Evolutionary conservation across 2,329 filamentous ascomycete genomes (phyloP), one percentile per base, ranked within the genome.

Genomic region (Nannizzia gypsea): DNA sequence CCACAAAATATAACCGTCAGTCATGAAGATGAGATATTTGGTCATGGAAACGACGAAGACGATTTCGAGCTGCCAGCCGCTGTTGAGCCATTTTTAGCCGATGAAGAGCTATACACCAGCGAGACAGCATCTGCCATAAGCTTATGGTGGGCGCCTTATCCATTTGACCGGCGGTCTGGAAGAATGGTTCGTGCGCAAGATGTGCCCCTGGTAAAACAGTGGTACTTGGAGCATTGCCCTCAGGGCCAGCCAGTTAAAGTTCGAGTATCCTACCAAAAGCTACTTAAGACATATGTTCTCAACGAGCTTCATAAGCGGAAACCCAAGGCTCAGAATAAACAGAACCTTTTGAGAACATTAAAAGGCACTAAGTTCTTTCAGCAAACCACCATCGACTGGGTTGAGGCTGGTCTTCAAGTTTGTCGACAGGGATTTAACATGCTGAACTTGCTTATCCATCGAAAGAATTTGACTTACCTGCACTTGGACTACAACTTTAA

Each of bases 401-500:
- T 99, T 46, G 93, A 99, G 77, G 93, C 95, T 67, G 93, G 95
- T 77, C 81, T 99, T 70, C 95, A 99, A 76, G 93, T 99, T 63
- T 99, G 93, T 73, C 85, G 93, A 57, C 93, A 99, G 72, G 93
- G 93, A 59, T 99, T 96, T 80, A 99, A 99, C 76, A 99, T 99
- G 92, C 80, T 99, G 62, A 99, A 99, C 69, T 80, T 99, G 58
- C 79, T 99, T 66, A 99, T 99, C 66, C 93, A 99, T 71, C 87
- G 93, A 68, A 99, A 99, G 80, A 99, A 99, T 73, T 77, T 99
- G 67, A 99, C 93, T 0, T 99, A 99, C 70, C 82, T 99, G 60
- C 95, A 99, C 80, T 84, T 99, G 59, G 93, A 99, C 71, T 99
- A 97, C 79, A 99, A 99, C 75, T 99, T 99, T 80, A 99, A 99